A percentile compares a stretch with the other conserved stretches of the same genome.
Evolutionary conservation across 306 rosid species (phyloP).

Genomic region (Sicyos edulis): DNA sequence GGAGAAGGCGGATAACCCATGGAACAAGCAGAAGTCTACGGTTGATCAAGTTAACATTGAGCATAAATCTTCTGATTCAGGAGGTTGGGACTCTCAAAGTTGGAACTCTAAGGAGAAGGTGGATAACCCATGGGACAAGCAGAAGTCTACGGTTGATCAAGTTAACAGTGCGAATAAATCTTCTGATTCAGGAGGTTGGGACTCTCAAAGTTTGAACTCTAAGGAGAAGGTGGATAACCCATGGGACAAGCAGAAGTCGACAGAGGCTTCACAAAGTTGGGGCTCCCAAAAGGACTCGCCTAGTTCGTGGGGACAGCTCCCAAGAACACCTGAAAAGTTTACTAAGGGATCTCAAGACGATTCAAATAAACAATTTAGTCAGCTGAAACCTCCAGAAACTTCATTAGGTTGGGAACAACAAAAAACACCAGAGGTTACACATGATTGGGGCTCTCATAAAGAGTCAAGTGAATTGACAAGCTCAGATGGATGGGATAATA

Average conservation of each 20-base stretch:
- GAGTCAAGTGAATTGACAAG: slow-evolving; percentile 34
- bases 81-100: slow-evolving; percentile 25
- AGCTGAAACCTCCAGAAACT: slow-evolving; percentile 16
- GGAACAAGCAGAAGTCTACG: slow-evolving; percentile 13
- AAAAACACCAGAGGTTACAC: slow-evolving; percentile 31
- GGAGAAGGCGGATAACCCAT: slow-evolving; percentile 13
- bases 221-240: too few species aligned
- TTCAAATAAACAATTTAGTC: slow-evolving; percentile 1
- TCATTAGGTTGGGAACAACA: slow-evolving; percentile 27
- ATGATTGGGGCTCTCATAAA: slow-evolving; percentile 32
- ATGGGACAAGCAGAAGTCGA: neutral
- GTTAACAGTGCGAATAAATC: too few species aligned
- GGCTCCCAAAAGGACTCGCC: slow-evolving; percentile 16
- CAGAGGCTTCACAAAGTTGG: slow-evolving; percentile 12
- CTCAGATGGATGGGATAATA: slow-evolving; percentile 39
- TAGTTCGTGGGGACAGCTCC: slow-evolving; percentile 15
- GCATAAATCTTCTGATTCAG: neutral
- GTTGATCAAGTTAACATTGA: too few species aligned
- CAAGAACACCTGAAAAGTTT: slow-evolving; percentile 4
- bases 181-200: slow-evolving; percentile 13
- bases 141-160: neutral
- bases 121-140: slow-evolving; percentile 18
- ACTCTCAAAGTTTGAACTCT: neutral
- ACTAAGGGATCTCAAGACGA: slow-evolving; percentile 15
- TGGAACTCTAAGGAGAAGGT: slow-evolving; percentile 21